Percentiles rank a stretch among this genome's conserved stretches.
Conservation (phyloP, 2,329 filamentous ascomycete genomes). For the Aspergillus piperis region DNA sequence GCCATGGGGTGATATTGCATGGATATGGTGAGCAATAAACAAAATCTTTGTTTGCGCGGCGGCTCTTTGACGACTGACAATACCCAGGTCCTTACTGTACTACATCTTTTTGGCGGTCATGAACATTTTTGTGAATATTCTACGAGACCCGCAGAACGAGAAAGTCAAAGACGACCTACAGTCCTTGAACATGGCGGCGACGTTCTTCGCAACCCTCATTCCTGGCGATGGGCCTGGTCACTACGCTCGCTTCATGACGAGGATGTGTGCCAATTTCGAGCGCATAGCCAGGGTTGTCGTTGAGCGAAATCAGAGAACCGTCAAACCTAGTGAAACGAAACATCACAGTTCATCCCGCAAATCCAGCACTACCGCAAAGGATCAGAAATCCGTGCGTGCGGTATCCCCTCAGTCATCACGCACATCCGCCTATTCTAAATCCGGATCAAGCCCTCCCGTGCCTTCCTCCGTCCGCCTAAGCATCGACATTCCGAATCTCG, state of each 20-base stretch:
- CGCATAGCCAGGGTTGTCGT: constrained; percentile 83
- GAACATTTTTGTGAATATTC: constrained; percentile 86
- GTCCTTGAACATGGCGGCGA: constrained; percentile 85
- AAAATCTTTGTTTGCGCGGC: background rate
- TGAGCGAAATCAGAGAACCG: constrained; percentile 81
- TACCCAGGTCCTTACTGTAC: constrained; percentile 74
- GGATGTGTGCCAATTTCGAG: constrained; percentile 87
- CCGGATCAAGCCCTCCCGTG: constrained; percentile 13
- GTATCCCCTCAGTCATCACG: constrained; percentile 20
- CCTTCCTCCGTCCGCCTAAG: constrained; percentile 6
- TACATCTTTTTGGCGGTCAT: constrained; percentile 91
- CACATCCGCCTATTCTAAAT: constrained; percentile 4
- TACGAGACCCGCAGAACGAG: constrained; percentile 84
- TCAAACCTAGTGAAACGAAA: constrained; percentile 31
- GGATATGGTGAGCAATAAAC: constrained; percentile 73
- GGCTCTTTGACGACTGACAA: constrained; percentile 9
- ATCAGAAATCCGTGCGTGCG: background rate
- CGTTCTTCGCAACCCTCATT: constrained; percentile 82
- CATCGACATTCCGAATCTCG: constrained; percentile 29
- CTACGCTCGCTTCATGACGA: constrained; percentile 85
- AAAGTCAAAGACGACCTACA: constrained; percentile 80
- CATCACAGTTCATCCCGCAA: constrained; percentile 22
- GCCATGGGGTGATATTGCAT: constrained; percentile 87
- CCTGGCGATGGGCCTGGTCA: constrained; percentile 75
- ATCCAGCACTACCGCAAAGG: background rate